These are phyloP conservation scores for Neurospora pannonica DNA, from an alignment of 495 filamentous ascomycete species.

Conservation along the genomic window DNA sequence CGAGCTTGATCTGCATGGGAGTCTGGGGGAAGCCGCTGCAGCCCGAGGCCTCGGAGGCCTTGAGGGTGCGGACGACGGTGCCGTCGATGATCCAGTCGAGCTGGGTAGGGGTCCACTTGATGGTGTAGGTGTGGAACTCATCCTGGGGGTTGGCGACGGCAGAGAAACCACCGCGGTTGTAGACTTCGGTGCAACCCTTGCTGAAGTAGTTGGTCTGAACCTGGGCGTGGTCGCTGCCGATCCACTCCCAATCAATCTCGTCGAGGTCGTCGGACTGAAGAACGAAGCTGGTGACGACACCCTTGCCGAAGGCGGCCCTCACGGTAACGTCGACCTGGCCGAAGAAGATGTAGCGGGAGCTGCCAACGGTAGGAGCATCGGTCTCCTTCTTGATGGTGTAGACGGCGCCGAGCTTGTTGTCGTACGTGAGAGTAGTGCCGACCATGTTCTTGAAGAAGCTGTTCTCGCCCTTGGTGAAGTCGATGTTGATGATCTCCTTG, in stretches of 20 bases:
- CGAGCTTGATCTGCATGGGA: conserved; percentile 78
- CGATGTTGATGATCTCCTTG: conserved; percentile 49
- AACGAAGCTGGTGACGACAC: conserved; percentile 76
- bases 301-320: conserved; percentile 55
- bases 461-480: conserved; percentile 63
- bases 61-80: conserved; percentile 56
- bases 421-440: conserved; percentile 51
- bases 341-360: conserved; percentile 69
- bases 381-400: conserved; percentile 68
- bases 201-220: conserved; percentile 94
- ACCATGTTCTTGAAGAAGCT: conserved; percentile 56
- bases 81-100: conserved; percentile 82
- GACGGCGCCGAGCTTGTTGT: conserved; percentile 56
- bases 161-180: conserved; percentile 65
- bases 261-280: conserved; percentile 87
- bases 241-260: conserved; percentile 92
- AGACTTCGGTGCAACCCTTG: conserved; percentile 71
- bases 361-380: conserved; percentile 67
- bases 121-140: conserved; percentile 73
- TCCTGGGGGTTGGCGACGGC: conserved; percentile 49
- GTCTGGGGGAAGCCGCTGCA: conserved; percentile 79
- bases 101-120: conserved; percentile 70
- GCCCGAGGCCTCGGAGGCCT: conserved; percentile 42
- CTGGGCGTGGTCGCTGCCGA: conserved; percentile 50
- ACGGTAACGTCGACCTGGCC: conserved; percentile 60